phyloP scores from a whole-genome alignment of 768 basidiomycete genomes.

The Pleurotus djamor region DNA sequence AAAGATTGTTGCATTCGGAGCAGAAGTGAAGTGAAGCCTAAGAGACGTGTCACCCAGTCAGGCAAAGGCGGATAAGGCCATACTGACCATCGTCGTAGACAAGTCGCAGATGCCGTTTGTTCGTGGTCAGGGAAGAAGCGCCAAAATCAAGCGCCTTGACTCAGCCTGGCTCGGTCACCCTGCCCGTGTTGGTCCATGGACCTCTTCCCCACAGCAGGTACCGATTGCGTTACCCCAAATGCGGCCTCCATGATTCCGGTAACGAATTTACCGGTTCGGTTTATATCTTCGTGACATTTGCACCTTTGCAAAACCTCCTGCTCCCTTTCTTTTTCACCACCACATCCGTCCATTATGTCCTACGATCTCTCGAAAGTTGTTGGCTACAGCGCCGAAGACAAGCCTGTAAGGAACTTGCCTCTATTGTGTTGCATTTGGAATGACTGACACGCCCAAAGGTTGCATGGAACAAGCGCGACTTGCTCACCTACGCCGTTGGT shows the following conservation, averaged over 20 bases:
- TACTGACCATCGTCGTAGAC: neutral
- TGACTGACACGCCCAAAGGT: slow-evolving; percentile 41
- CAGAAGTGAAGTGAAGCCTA: slow-evolving; percentile 90
- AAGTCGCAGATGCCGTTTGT: too few relatives aligned
- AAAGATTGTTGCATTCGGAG: slow-evolving; percentile 91
- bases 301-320: neutral
- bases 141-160: neutral
- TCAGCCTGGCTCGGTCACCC: neutral
- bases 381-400: slow-evolving; percentile 49
- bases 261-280: neutral
- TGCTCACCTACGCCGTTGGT: slow-evolving; percentile 75
- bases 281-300: neutral
- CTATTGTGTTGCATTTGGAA: too few relatives aligned
- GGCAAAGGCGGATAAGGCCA: neutral
- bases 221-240: neutral
- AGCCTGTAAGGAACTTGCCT: slow-evolving; percentile 41
- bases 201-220: neutral
- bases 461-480: slow-evolving; percentile 81
- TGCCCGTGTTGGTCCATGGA: neutral
- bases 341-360: slow-evolving; percentile 32
- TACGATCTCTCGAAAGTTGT: slow-evolving; percentile 66
- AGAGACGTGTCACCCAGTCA: neutral
- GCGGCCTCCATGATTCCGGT: neutral
- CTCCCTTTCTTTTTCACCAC: neutral
- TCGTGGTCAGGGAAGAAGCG: neutral